Base-by-base conservation (phyloP, 1,284 basidiomycete species). In the Apiotrichum domesticum region DNA sequence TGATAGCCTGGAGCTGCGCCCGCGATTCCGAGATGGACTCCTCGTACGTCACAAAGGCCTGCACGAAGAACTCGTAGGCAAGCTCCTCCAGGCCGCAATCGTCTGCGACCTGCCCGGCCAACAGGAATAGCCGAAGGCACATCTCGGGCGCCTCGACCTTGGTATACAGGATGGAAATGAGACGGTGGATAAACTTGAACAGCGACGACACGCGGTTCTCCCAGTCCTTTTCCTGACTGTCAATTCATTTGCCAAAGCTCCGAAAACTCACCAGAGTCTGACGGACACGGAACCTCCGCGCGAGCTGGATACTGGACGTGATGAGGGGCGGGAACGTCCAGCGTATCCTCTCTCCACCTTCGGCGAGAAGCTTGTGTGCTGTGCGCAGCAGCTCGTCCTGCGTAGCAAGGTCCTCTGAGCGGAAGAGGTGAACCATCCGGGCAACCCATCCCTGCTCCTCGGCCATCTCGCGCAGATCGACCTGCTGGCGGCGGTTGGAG, bases 401-500 rank as follows among this genome's bases (percentile, higher is more conserved):
- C 14, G 87, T 83, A 61, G 84, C 85, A 57, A 94, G 73, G 35
- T 87, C 86, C 54, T 95, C 88, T 1, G 89, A 83, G 29, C 85
- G 80, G 84, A 97, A 94, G 35, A 96, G 73, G 79, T 97, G 93
- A 3, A 97, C 87, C 88, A 97, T 95, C 61, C 93, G 80, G 29
- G 93, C 92, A 13, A 96, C 85, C 93, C 93, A 97, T 0, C 93
- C 94, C 68, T 97, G 93, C 73, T 97, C 94, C 74, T 96, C 94
- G 0, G 92, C 92, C 79, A 91, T 81, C 70, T 96, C 93, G 68
- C 92, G 88, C 51, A 85, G 78, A 68, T 93, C 90, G 79, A 77
- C 83, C 79, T 62, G 66, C 49, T 52, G 66, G 40, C 65, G 54
- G 49, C 63, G 52, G 10, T 33, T 48, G 0, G 57, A 35, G 15